phyloP scores from a whole-genome alignment of 805 yeast genomes.

The Pachysolen tannophilus region DNA sequence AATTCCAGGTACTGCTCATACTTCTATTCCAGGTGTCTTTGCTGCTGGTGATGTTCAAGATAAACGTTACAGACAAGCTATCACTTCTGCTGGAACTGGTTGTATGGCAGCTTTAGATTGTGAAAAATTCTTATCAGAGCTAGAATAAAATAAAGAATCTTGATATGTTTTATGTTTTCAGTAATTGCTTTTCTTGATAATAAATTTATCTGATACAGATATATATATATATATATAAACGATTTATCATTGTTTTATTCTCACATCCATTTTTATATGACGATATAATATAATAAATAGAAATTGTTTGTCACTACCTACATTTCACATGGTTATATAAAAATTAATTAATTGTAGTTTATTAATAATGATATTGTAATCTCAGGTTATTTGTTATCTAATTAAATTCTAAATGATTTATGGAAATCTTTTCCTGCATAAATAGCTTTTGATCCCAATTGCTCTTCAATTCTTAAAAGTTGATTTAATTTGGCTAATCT shows the following conservation, averaged over 20 bases:
- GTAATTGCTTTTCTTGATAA: too few species aligned
- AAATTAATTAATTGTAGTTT: too few species aligned
- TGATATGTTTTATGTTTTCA: too few species aligned
- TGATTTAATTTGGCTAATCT: constrained; percentile 99
- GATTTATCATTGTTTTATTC: too few species aligned
- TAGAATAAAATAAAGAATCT: constrained; percentile 10
- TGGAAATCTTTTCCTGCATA: constrained; percentile 94
- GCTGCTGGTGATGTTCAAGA: constrained; percentile 99
- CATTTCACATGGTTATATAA: too few species aligned
- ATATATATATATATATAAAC: too few species aligned
- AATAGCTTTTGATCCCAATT: constrained; percentile 94
- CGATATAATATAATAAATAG: too few species aligned
- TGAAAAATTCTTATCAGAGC: constrained; percentile 61
- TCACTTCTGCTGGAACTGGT: constrained; percentile 99
- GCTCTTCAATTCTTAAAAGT: constrained; percentile 97
- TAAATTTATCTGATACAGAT: too few species aligned
- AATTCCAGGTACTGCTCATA: constrained; percentile 79
- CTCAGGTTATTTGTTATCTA: too few species aligned
- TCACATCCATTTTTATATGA: too few species aligned
- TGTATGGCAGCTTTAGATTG: constrained; percentile 99
- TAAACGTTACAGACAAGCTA: constrained; percentile 94
- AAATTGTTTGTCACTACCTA: too few species aligned
- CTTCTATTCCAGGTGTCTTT: constrained; percentile 84
- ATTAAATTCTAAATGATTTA: constrained; percentile 30
- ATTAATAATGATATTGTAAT: too few species aligned